Percentiles rank a stretch among this genome's conserved stretches.
Conservation (phyloP, 257 asterid genomes). For the Petunia secreta region DNA sequence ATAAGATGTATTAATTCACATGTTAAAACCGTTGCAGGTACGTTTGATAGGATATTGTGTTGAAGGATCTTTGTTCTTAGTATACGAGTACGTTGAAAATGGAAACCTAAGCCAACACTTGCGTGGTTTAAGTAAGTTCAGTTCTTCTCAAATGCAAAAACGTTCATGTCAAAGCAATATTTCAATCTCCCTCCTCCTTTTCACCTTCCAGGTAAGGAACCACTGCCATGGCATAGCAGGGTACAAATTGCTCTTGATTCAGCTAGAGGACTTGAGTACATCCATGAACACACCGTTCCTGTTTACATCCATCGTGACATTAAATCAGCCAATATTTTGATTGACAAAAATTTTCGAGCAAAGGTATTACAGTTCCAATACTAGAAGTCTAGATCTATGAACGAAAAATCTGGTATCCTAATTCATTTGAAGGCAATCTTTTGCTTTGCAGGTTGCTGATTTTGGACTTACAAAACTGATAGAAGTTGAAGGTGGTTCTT, state of each 20-base stretch:
- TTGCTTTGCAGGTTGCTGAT: slow-evolving; percentile 71
- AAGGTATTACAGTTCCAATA: slow-evolving; percentile 46
- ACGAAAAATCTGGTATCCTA: background rate
- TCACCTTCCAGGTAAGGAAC: slow-evolving; percentile 45
- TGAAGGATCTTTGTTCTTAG: slow-evolving; percentile 79
- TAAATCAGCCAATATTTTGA: slow-evolving; percentile 79
- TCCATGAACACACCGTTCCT: slow-evolving; percentile 90
- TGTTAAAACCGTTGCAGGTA: slow-evolving; percentile 51
- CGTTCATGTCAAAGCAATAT: background rate
- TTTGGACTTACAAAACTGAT: slow-evolving; percentile 85
- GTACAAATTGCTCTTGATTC: slow-evolving; percentile 89
- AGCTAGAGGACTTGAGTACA: slow-evolving; percentile 95
- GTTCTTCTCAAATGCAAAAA: background rate
- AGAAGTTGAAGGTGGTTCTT: slow-evolving; percentile 71
- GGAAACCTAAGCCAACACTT: slow-evolving; percentile 88
- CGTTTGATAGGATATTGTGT: slow-evolving; percentile 82
- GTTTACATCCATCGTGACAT: slow-evolving; percentile 86
- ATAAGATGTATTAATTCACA: slow-evolving; percentile 5
- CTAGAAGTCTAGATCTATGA: background rate
- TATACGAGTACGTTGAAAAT: slow-evolving; percentile 79
- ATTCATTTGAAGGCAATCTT: background rate
- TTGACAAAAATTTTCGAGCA: slow-evolving; percentile 73
- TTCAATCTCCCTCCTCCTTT: background rate
- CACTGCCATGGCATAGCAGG: slow-evolving; percentile 72
- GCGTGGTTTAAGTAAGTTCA: slow-evolving; percentile 61